Evolutionary conservation across 345 rosid genomes (phyloP).

Genomic region (Citrus inodora): DNA sequence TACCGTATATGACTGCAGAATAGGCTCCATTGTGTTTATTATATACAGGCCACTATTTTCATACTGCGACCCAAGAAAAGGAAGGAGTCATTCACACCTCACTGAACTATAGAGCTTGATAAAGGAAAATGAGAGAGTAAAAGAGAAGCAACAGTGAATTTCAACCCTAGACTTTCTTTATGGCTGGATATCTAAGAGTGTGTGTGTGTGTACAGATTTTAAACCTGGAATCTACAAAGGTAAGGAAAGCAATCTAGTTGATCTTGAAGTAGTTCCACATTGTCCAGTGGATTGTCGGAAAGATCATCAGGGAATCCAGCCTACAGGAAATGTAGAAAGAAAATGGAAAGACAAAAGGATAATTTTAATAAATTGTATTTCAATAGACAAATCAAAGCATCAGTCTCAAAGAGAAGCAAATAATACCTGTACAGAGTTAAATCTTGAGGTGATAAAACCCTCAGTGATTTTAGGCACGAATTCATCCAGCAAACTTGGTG

Average conservation of each 20-base stretch:
- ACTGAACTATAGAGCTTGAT: background rate
- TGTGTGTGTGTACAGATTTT: background rate
- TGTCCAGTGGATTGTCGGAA: slow-evolving; percentile 89
- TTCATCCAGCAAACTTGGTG: slow-evolving; percentile 95
- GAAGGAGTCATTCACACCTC: slow-evolving; percentile 6
- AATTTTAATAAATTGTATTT: background rate
- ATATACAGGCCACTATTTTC: slow-evolving; percentile 82
- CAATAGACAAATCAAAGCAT: background rate
- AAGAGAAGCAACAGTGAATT: background rate
- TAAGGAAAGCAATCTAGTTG: slow-evolving; percentile 97
- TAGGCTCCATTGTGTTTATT: slow-evolving; percentile 87
- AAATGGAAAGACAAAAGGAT: background rate
- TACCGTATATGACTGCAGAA: slow-evolving; percentile 93
- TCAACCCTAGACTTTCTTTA: slow-evolving; percentile 7
- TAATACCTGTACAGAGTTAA: slow-evolving; percentile 88
- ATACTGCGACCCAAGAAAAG: slow-evolving; percentile 51
- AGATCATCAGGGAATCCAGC: slow-evolving; percentile 79
- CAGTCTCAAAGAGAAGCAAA: slow-evolving; percentile 8
- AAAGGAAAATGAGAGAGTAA: background rate
- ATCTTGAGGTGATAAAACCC: slow-evolving; percentile 91
- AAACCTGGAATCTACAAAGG: slow-evolving; percentile 98
- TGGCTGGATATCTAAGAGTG: slow-evolving; percentile 5
- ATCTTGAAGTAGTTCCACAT: slow-evolving; percentile 97
- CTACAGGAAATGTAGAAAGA: slow-evolving; percentile 31
- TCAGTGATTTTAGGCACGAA: slow-evolving; percentile 98